Conservation (phyloP, 1,139 yeast genomes). For the Meyerozyma carpophila region DNA sequence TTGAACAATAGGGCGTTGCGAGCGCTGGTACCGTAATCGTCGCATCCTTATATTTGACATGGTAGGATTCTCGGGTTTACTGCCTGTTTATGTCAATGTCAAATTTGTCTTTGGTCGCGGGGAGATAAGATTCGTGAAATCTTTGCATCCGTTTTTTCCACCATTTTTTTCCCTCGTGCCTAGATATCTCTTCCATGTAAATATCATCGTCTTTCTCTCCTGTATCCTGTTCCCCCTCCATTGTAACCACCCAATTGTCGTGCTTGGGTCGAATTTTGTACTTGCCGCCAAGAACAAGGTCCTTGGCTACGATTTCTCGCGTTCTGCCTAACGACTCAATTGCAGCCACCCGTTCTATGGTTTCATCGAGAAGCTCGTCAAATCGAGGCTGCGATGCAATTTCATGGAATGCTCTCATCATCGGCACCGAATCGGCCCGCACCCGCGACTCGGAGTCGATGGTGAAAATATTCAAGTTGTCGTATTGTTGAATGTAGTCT, state of each 20-base stretch:
- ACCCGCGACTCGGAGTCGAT: constrained; percentile 72
- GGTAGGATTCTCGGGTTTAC: not conserved
- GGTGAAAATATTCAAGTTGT: constrained; percentile 71
- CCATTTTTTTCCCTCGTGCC: constrained; percentile 36
- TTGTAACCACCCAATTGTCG: constrained; percentile 9
- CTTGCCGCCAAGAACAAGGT: constrained; percentile 50
- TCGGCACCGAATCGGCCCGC: constrained; percentile 76
- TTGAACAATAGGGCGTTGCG: not conserved
- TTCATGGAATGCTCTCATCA: constrained; percentile 87
- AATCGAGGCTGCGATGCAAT: constrained; percentile 70
- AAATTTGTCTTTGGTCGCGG: constrained; percentile 3
- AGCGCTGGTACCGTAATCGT: not conserved
- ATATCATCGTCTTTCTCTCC: constrained; percentile 30
- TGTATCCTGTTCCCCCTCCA: constrained; percentile 19
- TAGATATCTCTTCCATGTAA: constrained; percentile 36
- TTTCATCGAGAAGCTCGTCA: constrained; percentile 61
- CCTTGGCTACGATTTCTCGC: constrained; percentile 72
- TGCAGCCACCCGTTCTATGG: constrained; percentile 66
- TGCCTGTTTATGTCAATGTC: constrained; percentile 1
- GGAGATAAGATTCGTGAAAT: constrained; percentile 20
- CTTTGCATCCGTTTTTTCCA: constrained; percentile 43
- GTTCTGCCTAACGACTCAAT: constrained; percentile 81
- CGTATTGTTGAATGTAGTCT: constrained; percentile 72
- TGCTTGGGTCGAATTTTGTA: constrained; percentile 23
- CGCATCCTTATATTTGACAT: too few relatives aligned